Evolutionary conservation across 257 asterid genomes (phyloP).

Genomic region (Nyctanthes arbortristis): DNA sequence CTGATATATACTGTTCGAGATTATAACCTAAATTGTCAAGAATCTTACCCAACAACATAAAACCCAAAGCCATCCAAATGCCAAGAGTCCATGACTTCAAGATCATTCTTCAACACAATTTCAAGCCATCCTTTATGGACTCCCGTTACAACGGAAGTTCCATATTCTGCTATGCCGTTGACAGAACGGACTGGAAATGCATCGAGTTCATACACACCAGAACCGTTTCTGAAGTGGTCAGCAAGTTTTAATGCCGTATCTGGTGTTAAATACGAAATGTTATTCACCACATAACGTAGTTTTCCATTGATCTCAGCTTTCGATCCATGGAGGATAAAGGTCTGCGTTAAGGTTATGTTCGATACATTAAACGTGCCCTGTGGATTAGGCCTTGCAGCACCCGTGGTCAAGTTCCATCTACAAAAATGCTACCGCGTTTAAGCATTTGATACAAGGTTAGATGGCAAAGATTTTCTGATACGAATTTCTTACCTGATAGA

Average conservation of each 20-base stretch:
- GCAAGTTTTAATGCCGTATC: conserved; percentile 59
- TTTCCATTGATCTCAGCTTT: not conserved
- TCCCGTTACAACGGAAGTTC: conserved; percentile 58
- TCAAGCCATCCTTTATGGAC: conserved; percentile 67
- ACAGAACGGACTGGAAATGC: conserved; percentile 37
- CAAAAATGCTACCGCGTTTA: too few species aligned
- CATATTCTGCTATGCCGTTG: conserved; percentile 22
- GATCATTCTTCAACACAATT: conserved; percentile 52
- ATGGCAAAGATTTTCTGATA: not conserved
- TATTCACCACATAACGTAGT: conserved; percentile 45
- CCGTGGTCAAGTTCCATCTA: conserved; percentile 66
- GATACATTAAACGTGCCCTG: conserved; percentile 75
- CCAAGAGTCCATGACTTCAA: conserved; percentile 50
- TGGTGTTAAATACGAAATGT: conserved; percentile 49
- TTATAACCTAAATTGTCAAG: not conserved
- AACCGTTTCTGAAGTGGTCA: conserved; percentile 51
- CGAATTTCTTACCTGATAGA: conserved; percentile 45
- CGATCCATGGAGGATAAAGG: conserved; percentile 53
- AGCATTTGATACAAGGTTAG: not conserved
- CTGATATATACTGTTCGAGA: not conserved
- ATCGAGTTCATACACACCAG: conserved; percentile 57
- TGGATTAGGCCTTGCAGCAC: conserved; percentile 72
- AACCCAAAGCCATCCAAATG: conserved; percentile 73
- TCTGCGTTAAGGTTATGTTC: conserved; percentile 62
- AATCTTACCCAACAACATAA: conserved; percentile 63